A percentile compares a stretch with the other conserved stretches of the same genome.
Evolutionary conservation across 2,329 filamentous ascomycete genomes (phyloP).

Genomic region (Sarocladiaceae sp.): DNA sequence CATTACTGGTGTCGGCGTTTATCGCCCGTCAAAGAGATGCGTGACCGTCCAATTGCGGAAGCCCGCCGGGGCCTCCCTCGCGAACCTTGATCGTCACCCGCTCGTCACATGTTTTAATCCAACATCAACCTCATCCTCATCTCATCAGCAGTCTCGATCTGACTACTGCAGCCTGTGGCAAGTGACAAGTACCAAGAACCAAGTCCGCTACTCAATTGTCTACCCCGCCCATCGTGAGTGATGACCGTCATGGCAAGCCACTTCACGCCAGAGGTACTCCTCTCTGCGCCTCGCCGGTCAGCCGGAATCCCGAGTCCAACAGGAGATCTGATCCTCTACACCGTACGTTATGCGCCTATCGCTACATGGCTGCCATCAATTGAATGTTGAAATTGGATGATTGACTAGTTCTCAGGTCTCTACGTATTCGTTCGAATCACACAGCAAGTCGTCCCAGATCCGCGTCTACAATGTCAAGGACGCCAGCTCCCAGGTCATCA

Average conservation of each 20-base stretch:
- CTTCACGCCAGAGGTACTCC: slow-evolving; percentile 71
- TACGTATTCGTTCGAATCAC: slow-evolving; percentile 73
- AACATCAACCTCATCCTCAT: background rate
- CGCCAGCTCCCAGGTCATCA: slow-evolving; percentile 59
- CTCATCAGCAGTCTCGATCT: background rate
- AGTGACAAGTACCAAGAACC: no score
- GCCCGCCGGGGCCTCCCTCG: background rate
- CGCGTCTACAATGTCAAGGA: slow-evolving; percentile 63
- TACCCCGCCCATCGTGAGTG: slow-evolving; percentile 14
- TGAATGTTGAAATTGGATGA: background rate
- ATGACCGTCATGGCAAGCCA: slow-evolving; percentile 68
- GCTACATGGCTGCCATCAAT: no score
- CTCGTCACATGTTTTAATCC: no score
- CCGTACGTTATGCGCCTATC: slow-evolving; percentile 43
- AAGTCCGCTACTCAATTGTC: background rate
- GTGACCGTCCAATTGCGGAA: background rate
- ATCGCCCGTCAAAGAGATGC: no score
- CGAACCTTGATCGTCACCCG: slow-evolving; percentile 2
- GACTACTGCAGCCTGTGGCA: no score
- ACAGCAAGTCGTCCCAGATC: slow-evolving; percentile 62
- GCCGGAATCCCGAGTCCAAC: slow-evolving; percentile 62
- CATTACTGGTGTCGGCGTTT: no score
- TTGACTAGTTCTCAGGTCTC: slow-evolving; percentile 43
- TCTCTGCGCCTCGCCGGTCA: slow-evolving; percentile 69
- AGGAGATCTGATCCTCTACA: slow-evolving; percentile 60